A percentile compares a stretch with the other conserved stretches of the same genome.
These are phyloP conservation scores for Stentor coeruleus DNA, from an alignment of 73 alveolate species.

Conservation along the genomic window DNA sequence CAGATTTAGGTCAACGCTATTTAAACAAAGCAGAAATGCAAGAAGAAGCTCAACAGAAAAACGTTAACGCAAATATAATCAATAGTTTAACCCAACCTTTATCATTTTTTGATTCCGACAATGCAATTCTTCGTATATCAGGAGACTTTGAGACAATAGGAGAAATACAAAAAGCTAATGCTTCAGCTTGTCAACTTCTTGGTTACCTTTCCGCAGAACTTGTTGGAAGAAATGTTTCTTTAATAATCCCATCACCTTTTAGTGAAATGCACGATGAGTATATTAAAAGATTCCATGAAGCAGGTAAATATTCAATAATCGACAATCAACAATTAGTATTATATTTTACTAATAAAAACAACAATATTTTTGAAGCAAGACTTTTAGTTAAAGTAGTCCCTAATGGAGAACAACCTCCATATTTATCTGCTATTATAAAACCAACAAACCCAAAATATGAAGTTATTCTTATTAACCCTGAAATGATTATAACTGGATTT, in stretches of 20 bases:
- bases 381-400: constrained; percentile 19
- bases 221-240: constrained; percentile 3
- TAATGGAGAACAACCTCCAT: constrained; percentile 1
- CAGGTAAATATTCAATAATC: constrained; percentile 21
- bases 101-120: constrained; percentile 18
- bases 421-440: constrained; percentile 15
- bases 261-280: constrained; percentile 6
- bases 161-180: constrained; percentile 25
- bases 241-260: constrained; percentile 22
- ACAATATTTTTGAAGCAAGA: constrained; percentile 23
- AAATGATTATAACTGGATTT: neutral
- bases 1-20: constrained; percentile 22
- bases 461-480: neutral
- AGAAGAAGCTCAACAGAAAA: constrained; percentile 27
- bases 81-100: constrained; percentile 17
- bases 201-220: constrained; percentile 23
- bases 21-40: constrained; percentile 20
- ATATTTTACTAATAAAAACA: constrained; percentile 8
- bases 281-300: constrained; percentile 16
- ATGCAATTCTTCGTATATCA: constrained; percentile 14
- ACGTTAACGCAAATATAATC: constrained; percentile 18
- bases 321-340: constrained; percentile 10
- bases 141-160: constrained; percentile 23
- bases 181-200: constrained; percentile 22
- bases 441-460: constrained; percentile 16